Evolutionary conservation across 2,329 filamentous ascomycete genomes (phyloP).

Genomic region (Colletotrichum spinosum): DNA sequence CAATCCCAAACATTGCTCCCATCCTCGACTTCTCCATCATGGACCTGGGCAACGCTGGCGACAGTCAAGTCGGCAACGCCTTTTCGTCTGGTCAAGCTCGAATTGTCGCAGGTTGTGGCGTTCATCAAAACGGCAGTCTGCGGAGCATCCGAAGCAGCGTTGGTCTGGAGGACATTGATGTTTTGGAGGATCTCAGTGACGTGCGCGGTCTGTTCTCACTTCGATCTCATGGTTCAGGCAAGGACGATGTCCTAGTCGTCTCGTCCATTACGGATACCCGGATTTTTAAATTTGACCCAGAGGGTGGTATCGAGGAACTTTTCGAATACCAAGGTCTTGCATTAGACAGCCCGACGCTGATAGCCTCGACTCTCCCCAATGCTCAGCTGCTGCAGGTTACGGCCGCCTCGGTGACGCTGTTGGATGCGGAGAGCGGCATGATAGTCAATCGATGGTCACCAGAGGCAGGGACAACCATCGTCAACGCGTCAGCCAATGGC

Average conservation of each 20-base stretch:
- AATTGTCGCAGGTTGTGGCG: conserved; percentile 92
- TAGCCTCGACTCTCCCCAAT: conserved; percentile 67
- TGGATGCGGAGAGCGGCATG: conserved; percentile 36
- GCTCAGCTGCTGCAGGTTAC: conserved; percentile 36
- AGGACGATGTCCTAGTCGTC: conserved; percentile 78
- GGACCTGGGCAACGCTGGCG: conserved; percentile 91
- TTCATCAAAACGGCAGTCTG: conserved; percentile 87
- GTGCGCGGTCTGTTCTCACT: conserved; percentile 81
- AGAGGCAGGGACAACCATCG: conserved; percentile 69
- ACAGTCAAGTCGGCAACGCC: conserved; percentile 80
- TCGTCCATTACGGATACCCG: conserved; percentile 88
- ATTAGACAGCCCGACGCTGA: conserved; percentile 78
- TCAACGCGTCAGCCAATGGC: conserved; percentile 80
- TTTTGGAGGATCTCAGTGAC: conserved; percentile 82
- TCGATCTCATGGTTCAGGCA: conserved; percentile 58
- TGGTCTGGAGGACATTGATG: conserved; percentile 86
- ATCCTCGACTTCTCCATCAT: conserved; percentile 95
- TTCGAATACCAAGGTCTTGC: conserved; percentile 78
- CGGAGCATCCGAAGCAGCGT: conserved; percentile 94
- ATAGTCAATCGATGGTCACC: conserved; percentile 35
- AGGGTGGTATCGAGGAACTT: conserved; percentile 88
- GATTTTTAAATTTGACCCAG: conserved; percentile 78
- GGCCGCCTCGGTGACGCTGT: conserved; percentile 19
- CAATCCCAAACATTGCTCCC: conserved; percentile 86
- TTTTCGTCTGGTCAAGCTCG: conserved; percentile 96